Conservation (phyloP, 73 alveolate species). For the Loxodes magnus region DNA sequence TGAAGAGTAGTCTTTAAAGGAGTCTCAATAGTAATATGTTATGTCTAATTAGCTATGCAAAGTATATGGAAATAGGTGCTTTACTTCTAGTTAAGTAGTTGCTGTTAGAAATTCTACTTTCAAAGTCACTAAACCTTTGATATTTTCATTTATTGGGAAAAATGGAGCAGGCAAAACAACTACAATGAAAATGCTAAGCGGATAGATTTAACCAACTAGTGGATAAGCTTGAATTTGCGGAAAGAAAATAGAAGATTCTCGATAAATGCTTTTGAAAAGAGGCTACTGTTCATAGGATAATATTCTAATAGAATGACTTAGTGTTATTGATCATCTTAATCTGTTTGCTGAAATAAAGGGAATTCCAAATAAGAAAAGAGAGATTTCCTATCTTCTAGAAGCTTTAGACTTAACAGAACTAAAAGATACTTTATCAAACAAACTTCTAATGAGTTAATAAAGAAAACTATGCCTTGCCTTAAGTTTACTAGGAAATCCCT, state of each 20-base stretch:
- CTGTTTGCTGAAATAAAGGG: conserved; percentile 90
- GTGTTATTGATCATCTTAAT: conserved; percentile 88
- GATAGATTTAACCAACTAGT: conserved; percentile 39
- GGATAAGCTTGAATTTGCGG: conserved; percentile 56
- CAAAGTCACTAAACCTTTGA: conserved; percentile 39
- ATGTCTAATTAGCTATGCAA: conserved; percentile 6
- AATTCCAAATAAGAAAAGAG: conserved; percentile 22
- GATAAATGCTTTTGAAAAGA: conserved; percentile 19
- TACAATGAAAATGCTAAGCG: conserved; percentile 61
- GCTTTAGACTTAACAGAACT: conserved; percentile 55
- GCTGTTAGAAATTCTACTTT: conserved; percentile 47
- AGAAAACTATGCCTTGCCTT: conserved; percentile 92
- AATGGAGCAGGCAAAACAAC: conserved; percentile 81
- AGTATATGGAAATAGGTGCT: conserved; percentile 22
- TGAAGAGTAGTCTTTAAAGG: conserved; percentile 15
- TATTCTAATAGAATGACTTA: conserved; percentile 78
- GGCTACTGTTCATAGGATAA: conserved; percentile 95
- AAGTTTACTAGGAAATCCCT: conserved; percentile 83
- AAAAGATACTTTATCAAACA: conserved; percentile 34
- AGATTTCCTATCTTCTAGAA: conserved; percentile 42
- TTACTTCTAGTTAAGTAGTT: conserved; percentile 10
- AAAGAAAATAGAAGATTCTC: conserved; percentile 22
- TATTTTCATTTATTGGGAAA: conserved; percentile 41
- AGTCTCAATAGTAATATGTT: conserved; percentile 23
- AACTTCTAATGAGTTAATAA: conserved; percentile 91